Evolutionary conservation across 2,329 filamentous ascomycete genomes (phyloP), one percentile per base, ranked within the genome.

Genomic region (Fusarium burgessii): DNA sequence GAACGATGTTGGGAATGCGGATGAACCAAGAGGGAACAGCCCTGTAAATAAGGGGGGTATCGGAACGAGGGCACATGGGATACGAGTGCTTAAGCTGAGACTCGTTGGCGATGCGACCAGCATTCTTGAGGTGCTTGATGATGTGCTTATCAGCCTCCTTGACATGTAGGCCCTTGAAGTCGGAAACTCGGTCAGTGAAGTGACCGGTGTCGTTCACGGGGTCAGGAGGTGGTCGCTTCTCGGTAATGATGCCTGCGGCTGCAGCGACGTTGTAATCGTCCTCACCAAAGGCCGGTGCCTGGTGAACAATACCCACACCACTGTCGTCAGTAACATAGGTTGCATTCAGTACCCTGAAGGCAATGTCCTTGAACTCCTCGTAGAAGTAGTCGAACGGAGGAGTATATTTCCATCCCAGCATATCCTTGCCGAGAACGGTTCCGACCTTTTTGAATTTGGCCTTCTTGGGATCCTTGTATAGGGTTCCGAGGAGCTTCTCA

Each of bases 401-500:
- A 80, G 94, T 86, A 78, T 98, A 98, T 79, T 90, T 92, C 93
- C 93, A 97, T 41, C 93, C 94, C 35, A 93, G 83, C 90, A 98
- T 94, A 49, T 94, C 91, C 71, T 90, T 92, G 51, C 95, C 95
- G 82, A 91, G 92, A 74, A 97, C 82, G 77, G 92, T 95, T 70
- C 92, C 88, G 17, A 97, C 79, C 55, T 96, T 86, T 84, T 93
- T 94, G 83, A 91, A 97, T 79, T 97, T 97, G 52, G 94, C 94
- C 84, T 97, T 97, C 84, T 97, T 98, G 11, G 92, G 92, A 74
- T 97, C 94, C 81, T 98, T 98, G 85, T 97, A 98, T 4, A 98
- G 85, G 8, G 92, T 95, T 62, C 88, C 87, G 35, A 98, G 86
- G 36, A 96, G 87, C 61, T 93, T 90, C 79, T 98, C 94, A 25